Base-by-base conservation (phyloP, 2,329 filamentous ascomycete genomes). In the Coniochaeta pulveracea region DNA sequence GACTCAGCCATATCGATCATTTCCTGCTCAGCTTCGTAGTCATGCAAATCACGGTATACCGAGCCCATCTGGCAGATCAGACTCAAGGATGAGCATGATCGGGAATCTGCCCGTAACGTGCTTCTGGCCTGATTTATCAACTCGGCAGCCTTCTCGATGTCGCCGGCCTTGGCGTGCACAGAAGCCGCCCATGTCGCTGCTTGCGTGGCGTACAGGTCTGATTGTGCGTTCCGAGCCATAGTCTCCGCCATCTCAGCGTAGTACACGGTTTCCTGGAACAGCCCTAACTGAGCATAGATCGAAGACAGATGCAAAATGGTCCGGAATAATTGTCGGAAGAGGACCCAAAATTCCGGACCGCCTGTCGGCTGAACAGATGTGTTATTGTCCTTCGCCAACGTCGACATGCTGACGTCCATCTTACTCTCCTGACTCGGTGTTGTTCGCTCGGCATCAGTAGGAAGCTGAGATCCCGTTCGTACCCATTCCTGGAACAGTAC, bases 261-360 rank as follows among this genome's bases (percentile, higher is more conserved):
- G 51, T 88, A 91, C 1, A 89, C 60, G 2, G 89, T 89, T 52
- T 96, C 89, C 39, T 85, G 78, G 42, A 86, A 85, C 57, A 93
- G 72, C 18, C 91, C 91, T 41, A 91, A 72, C 42, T 93, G 80
- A 1, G 81, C 76, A 45, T 88, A 94, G 2, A 93, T 63, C 4
- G 71, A 69, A 1, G 85, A 85, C 3, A 94, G 69, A 37, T 86
- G 78, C 38, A 78, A 57, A 10, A 93, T 62, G 36, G 77, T 75
- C 19, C 73, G 69, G 45, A 86, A 78, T 14, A 95, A 66, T 1
- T 80, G 76, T 18, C 75, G 72, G 6, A 91, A 76, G 14, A 94
- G 63, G 5, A 70, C 66, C 89, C 89, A 96, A 46, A 89, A 86
- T 3, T 72, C 68, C 1, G 85, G 76, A 33, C 76, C 76, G 35